Conservation (phyloP, 768 basidiomycete genomes). For the Xerocomellus intermedius region DNA sequence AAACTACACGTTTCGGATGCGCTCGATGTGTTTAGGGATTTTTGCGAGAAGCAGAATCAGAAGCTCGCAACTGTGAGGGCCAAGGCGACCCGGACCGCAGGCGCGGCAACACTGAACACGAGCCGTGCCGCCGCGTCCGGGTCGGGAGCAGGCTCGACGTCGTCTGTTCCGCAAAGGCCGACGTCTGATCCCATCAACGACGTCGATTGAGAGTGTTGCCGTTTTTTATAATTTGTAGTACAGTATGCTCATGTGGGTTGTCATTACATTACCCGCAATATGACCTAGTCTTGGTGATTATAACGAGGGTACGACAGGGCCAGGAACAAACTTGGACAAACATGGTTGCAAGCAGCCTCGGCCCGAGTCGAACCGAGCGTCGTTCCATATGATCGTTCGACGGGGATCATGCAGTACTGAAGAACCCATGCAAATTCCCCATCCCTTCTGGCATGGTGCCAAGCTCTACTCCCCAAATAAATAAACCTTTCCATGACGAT, state of each 20-base stretch:
- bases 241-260: constrained; percentile 3
- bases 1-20: constrained; percentile 54
- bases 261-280: constrained; percentile 13
- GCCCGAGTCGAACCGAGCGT: too few relatives aligned
- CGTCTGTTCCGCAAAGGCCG: constrained; percentile 4
- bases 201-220: constrained; percentile 26
- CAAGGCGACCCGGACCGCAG: constrained; percentile 12
- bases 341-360: too few relatives aligned
- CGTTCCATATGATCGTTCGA: too few relatives aligned
- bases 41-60: constrained; percentile 47
- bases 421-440: too few relatives aligned
- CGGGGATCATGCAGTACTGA: too few relatives aligned
- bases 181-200: constrained; percentile 26
- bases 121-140: background rate
- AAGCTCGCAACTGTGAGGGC: constrained; percentile 33
- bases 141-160: constrained; percentile 16
- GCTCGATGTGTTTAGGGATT: constrained; percentile 45
- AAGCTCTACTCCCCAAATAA: too few relatives aligned
- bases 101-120: background rate
- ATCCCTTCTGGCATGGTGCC: too few relatives aligned
- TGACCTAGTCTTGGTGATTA: constrained; percentile 9
- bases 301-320: background rate
- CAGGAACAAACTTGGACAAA: constrained; percentile 7
- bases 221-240: background rate
- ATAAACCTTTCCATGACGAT: too few relatives aligned